Evolutionary conservation across 163 green algal species (phyloP).

Genomic region (Chlamydomonas reinhardtii): DNA sequence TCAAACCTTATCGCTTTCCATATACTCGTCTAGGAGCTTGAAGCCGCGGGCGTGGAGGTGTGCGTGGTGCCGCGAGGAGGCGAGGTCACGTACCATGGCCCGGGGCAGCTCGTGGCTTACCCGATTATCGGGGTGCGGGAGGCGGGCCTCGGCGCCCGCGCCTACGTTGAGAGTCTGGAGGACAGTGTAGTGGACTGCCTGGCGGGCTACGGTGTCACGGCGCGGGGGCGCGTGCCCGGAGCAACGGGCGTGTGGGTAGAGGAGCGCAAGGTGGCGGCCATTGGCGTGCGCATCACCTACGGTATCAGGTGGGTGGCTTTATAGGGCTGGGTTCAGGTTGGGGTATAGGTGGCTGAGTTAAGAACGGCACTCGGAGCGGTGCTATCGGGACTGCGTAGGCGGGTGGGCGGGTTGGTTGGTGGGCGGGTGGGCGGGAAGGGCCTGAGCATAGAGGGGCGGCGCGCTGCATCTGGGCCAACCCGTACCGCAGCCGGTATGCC

Average conservation of each 20-base stretch:
- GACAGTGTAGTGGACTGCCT: conserved; percentile 82
- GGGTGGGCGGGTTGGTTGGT: too few relatives aligned
- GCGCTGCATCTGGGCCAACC: too few relatives aligned
- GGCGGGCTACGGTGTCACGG: conserved; percentile 61
- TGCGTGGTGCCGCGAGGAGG: conserved; percentile 51
- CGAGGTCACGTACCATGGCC: conserved; percentile 76
- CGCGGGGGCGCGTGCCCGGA: conserved; percentile 73
- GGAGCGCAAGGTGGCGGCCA: conserved; percentile 92
- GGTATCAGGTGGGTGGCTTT: conserved; percentile 73
- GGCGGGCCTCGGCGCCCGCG: conserved; percentile 76
- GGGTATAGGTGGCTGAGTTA: too few relatives aligned
- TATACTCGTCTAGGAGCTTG: conserved; percentile 28
- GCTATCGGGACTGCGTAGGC: too few relatives aligned
- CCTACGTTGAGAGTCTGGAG: conserved; percentile 94
- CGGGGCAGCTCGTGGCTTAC: conserved; percentile 89
- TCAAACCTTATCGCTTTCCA: too few relatives aligned
- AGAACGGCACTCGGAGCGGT: too few relatives aligned
- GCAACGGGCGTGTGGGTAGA: conserved; percentile 94
- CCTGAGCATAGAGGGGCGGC: too few relatives aligned
- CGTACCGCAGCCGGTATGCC: too few relatives aligned
- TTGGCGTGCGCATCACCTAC: conserved; percentile 91
- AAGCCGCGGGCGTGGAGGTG: conserved; percentile 50
- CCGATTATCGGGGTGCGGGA: conserved; percentile 80
- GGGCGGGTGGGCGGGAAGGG: too few relatives aligned
- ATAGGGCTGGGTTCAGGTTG: too few relatives aligned